Conservation (phyloP, 495 filamentous ascomycete genomes). For the Penicillium lividum region DNA sequence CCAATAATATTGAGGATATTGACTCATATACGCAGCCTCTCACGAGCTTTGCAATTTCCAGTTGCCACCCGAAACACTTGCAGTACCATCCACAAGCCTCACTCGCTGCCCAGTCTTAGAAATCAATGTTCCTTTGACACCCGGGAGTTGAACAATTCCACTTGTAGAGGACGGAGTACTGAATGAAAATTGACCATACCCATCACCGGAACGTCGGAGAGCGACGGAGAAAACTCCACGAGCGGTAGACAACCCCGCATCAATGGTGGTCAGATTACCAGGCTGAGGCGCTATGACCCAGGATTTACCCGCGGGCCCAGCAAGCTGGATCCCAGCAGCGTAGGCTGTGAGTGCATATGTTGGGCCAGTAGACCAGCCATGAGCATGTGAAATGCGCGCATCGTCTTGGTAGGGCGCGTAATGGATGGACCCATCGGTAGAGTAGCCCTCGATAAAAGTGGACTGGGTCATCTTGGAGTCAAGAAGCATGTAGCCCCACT, state of each 20-base stretch:
- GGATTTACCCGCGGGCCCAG: slow-evolving; percentile 39
- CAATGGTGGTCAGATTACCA: slow-evolving; percentile 46
- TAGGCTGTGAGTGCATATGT: slow-evolving; percentile 50
- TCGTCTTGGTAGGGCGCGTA: slow-evolving; percentile 58
- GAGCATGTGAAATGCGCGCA: slow-evolving; percentile 56
- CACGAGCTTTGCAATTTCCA: slow-evolving; percentile 15
- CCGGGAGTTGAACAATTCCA: slow-evolving; percentile 18
- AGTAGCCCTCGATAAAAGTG: slow-evolving; percentile 62
- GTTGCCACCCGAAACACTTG: slow-evolving; percentile 14
- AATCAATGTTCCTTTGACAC: slow-evolving; percentile 10
- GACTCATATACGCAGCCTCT: not conserved
- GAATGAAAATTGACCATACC: slow-evolving; percentile 17
- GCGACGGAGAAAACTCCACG: slow-evolving; percentile 5
- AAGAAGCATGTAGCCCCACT: slow-evolving; percentile 62
- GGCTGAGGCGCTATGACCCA: slow-evolving; percentile 51
- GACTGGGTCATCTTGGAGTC: slow-evolving; percentile 60
- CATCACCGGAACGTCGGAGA: not conserved
- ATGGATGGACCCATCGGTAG: slow-evolving; percentile 52
- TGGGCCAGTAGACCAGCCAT: slow-evolving; percentile 61
- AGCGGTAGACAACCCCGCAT: slow-evolving; percentile 50
- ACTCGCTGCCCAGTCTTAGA: slow-evolving; percentile 13
- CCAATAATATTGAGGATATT: not conserved
- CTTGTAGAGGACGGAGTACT: slow-evolving; percentile 14
- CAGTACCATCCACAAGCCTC: slow-evolving; percentile 13
- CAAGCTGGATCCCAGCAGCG: slow-evolving; percentile 52